phyloP scores from a whole-genome alignment of 2,329 filamentous ascomycete species.

The Colletotrichum plurivorum region DNA sequence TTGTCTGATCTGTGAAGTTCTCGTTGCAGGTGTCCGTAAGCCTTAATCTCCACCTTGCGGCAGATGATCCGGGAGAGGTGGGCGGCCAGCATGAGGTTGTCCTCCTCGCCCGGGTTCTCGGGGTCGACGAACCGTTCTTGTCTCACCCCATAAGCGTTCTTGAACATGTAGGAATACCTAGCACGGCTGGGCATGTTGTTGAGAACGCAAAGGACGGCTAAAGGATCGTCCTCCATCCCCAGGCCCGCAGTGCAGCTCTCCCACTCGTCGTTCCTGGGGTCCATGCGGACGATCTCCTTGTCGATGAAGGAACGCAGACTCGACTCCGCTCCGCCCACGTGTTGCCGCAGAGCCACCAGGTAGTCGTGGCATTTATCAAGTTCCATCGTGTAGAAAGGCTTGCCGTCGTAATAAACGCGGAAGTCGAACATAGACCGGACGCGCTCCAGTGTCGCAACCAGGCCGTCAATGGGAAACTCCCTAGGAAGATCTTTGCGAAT shows the following conservation, averaged over 20 bases:
- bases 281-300: conserved; percentile 51
- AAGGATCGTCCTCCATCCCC: conserved; percentile 53
- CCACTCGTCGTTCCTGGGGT: conserved; percentile 43
- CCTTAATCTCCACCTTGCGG: conserved; percentile 61
- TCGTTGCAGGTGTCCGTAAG: conserved; percentile 58
- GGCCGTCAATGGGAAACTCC: conserved; percentile 53
- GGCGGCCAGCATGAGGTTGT: conserved; percentile 57
- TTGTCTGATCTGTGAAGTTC: conserved; percentile 24
- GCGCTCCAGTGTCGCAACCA: conserved; percentile 53
- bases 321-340: conserved; percentile 53
- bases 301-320: conserved; percentile 60
- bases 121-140: conserved; percentile 55
- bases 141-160: background rate
- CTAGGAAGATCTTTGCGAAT: conserved; percentile 56
- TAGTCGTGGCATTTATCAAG: conserved; percentile 57
- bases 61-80: conserved; percentile 60
- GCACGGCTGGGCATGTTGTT: conserved; percentile 62
- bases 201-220: conserved; percentile 56
- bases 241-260: conserved; percentile 57
- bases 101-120: conserved; percentile 49
- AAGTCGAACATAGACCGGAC: conserved; percentile 58
- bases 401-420: conserved; percentile 56
- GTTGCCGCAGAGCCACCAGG: conserved; percentile 53
- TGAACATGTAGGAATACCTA: conserved; percentile 55
- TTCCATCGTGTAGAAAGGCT: conserved; percentile 57